A percentile compares a stretch with the other conserved stretches of the same genome.
phyloP scores from a whole-genome alignment of 2,329 filamentous ascomycete species.

The Basipetospora chlamydospora region DNA sequence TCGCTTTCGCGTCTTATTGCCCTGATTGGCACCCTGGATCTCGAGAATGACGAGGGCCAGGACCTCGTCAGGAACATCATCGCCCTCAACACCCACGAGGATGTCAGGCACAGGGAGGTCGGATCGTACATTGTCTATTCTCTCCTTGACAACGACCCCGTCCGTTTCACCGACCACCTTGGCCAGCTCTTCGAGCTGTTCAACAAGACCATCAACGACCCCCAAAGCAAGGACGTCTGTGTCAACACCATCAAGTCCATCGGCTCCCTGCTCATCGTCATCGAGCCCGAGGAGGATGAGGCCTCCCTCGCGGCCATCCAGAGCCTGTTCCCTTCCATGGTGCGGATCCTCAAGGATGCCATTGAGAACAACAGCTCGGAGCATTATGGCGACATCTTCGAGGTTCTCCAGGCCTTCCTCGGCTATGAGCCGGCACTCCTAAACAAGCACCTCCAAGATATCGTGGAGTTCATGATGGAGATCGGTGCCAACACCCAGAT shows the following conservation, averaged over 20 bases:
- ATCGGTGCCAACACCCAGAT: constrained; percentile 62
- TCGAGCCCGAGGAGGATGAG: constrained; percentile 76
- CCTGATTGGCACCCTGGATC: constrained; percentile 71
- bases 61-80: constrained; percentile 69
- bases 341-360: constrained; percentile 72
- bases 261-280: constrained; percentile 71
- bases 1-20: constrained; percentile 80
- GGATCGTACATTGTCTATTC: constrained; percentile 89
- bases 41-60: constrained; percentile 59
- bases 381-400: constrained; percentile 77
- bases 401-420: constrained; percentile 91
- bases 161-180: constrained; percentile 70
- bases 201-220: constrained; percentile 73
- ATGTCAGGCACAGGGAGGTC: constrained; percentile 71
- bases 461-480: constrained; percentile 88
- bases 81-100: constrained; percentile 61
- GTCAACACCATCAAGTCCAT: constrained; percentile 89
- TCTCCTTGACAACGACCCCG: constrained; percentile 75
- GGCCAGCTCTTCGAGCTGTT: constrained; percentile 71
- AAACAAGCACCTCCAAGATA: constrained; percentile 72
- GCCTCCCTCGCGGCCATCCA: constrained; percentile 62
- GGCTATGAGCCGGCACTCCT: constrained; percentile 78
- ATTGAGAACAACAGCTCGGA: constrained; percentile 75
- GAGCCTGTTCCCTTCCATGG: constrained; percentile 71
- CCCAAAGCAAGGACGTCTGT: constrained; percentile 80